Percentiles rank a stretch among this genome's conserved stretches.
phyloP scores from a whole-genome alignment of 2,329 filamentous ascomycete species.

The Penicillium digitatum region DNA sequence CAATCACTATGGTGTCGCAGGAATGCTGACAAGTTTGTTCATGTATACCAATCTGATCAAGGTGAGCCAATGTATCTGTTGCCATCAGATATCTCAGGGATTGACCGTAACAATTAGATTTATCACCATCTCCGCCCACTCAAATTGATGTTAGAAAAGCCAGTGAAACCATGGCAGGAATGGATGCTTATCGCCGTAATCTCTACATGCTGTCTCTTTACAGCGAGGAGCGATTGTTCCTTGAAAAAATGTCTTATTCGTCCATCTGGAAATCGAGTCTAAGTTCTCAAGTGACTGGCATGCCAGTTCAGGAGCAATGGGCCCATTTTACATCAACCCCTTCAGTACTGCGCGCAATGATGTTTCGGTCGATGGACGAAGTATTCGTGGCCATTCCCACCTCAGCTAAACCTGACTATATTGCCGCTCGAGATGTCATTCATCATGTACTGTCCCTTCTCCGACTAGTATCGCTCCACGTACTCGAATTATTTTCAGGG shows the following conservation, averaged over 20 bases:
- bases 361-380: background rate
- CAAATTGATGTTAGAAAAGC: background rate
- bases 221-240: background rate
- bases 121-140: background rate
- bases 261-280: background rate
- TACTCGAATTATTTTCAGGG: background rate
- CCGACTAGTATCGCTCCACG: background rate
- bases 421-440: background rate
- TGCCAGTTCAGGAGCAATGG: background rate
- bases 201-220: slow-evolving; percentile 1
- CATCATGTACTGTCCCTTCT: background rate
- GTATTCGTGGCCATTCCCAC: background rate
- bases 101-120: background rate
- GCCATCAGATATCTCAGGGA: background rate
- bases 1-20: slow-evolving; percentile 2
- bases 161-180: background rate
- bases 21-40: background rate
- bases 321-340: background rate
- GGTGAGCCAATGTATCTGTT: background rate
- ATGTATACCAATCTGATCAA: background rate
- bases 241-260: slow-evolving; percentile 3
- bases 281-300: background rate
- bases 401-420: background rate
- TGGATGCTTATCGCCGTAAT: slow-evolving; percentile 1
- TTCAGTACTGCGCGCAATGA: background rate